Base-by-base conservation (phyloP, 1,284 basidiomycete species). In the Sphagnurus paluster region DNA sequence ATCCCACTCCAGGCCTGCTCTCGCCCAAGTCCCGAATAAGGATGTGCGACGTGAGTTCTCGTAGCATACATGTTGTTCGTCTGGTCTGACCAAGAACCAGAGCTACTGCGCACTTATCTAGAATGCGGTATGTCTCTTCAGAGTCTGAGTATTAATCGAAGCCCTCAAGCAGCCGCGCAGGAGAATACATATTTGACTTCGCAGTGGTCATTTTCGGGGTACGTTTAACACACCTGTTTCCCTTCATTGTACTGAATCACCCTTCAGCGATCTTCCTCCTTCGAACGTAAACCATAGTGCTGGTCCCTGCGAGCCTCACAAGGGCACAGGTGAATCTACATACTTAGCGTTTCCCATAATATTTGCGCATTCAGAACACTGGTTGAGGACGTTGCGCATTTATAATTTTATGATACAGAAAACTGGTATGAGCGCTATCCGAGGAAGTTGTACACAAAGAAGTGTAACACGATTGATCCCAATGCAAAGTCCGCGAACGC, bases 391-490 rank as follows among this genome's bases (percentile, higher is more conserved):
- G 16, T 14, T 39, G 25, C 32, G 39, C 21, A 35, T 41, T 20
- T 37, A 37, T 38, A 39, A 32, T n/a, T 52, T 44, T 49, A 48
- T 48, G 45, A 44, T 46, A 43, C 40, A 53, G 19, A 9, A 16
- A 8, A 39, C 19, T 39, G 32, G 2, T 36, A 14, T 32, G 42
- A 42, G n/a, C 42, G 35, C 45, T 50, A 77, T 62, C 75, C 74
- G 30, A 77, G 77, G 79, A 98, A 99, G 72, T 98, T 98, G 79
- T 88, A 98, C 45, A 97, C 94, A 65, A 99, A 99, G 74, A 98
- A 96, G 70, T 99, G 96, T 41, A 99, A 76, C 34, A 98, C 84
- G 51, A 99, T 85, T 1, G 93, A 96, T 13, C 94, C 95, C 41
- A 97, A 72, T 23, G 91, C 87, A 62, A 98, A 99, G 65, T 99